Percentiles rank a stretch among this genome's conserved stretches.
Conservation (phyloP, 108 stramenopile genomes). For the Cyclotella sp. region DNA sequence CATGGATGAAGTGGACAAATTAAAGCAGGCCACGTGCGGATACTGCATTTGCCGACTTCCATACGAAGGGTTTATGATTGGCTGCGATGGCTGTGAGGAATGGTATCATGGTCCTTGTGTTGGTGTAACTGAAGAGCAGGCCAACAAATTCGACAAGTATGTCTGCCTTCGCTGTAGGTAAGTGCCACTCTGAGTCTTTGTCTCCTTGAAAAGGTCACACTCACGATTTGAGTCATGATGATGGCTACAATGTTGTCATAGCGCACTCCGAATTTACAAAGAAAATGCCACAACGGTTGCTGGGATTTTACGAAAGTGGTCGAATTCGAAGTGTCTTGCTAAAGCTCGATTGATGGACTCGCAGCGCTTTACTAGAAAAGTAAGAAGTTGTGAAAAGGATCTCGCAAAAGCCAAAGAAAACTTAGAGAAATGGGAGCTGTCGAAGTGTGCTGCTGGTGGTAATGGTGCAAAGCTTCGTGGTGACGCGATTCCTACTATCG, state of each 20-base stretch:
- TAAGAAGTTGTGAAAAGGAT: conserved; percentile 52
- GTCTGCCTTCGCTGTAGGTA: conserved; percentile 73
- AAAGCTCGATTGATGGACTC: conserved; percentile 66
- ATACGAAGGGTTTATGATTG: conserved; percentile 97
- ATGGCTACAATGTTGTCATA: neutral
- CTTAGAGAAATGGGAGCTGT: conserved; percentile 55
- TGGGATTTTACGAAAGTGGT: conserved; percentile 74
- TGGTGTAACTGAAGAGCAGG: conserved; percentile 76
- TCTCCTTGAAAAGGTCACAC: neutral
- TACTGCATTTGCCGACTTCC: conserved; percentile 93
- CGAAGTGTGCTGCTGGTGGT: conserved; percentile 9
- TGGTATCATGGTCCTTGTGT: conserved; percentile 96
- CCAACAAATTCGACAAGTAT: conserved; percentile 80
- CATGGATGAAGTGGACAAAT: conserved; percentile 67
- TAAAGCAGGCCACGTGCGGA: conserved; percentile 68
- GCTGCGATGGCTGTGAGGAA: conserved; percentile 92
- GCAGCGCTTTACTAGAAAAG: conserved; percentile 76
- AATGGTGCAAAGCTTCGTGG: neutral
- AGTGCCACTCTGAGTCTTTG: neutral
- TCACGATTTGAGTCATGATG: neutral
- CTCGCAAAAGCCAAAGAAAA: conserved; percentile 63
- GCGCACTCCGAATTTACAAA: conserved; percentile 60
- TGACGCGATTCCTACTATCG: neutral
- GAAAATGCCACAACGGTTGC: conserved; percentile 52
- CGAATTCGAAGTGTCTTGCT: conserved; percentile 62